Evolutionary conservation across 768 basidiomycete species (phyloP).

Genomic region (Rhodotorula paludigena): DNA sequence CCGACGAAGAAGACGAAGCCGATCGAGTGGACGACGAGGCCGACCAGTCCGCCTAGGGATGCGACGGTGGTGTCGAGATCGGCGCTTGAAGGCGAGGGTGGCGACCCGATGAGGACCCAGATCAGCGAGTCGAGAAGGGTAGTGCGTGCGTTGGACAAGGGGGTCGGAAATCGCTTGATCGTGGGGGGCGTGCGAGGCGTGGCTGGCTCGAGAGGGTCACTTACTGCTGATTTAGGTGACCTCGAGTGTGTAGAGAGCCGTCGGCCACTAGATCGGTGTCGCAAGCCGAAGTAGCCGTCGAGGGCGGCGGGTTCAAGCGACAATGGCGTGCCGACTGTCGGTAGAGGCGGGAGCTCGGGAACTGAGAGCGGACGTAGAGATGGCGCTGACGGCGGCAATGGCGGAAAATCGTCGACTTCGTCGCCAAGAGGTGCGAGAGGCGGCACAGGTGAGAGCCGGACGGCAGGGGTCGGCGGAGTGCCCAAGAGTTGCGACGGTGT

Average conservation of each 20-base stretch:
- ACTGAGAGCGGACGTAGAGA: background rate
- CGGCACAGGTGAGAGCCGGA: constrained; percentile 46
- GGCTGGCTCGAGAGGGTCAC: too few relatives aligned
- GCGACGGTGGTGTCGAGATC: constrained; percentile 6
- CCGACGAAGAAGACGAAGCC: constrained; percentile 33
- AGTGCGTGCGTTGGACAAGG: background rate
- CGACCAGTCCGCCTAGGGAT: constrained; percentile 19
- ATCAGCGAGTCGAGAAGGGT: background rate
- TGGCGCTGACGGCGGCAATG: constrained; percentile 64
- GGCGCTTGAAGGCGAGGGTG: background rate
- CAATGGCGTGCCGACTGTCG: background rate
- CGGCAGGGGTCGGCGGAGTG: constrained; percentile 28
- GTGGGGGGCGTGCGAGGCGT: background rate
- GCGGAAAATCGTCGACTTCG: constrained; percentile 41
- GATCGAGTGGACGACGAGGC: constrained; percentile 11
- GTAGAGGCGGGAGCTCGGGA: background rate
- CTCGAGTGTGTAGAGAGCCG: too few relatives aligned
- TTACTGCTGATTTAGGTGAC: too few relatives aligned
- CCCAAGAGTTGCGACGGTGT: constrained; percentile 4
- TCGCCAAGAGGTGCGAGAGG: constrained; percentile 59
- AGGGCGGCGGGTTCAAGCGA: background rate
- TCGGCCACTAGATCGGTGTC: background rate
- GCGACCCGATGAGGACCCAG: constrained; percentile 28
- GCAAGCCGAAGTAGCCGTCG: constrained; percentile 8
- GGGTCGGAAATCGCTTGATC: background rate